Evolutionary conservation across 306 rosid species (phyloP).

Genomic region (Adenanthera pavonina): DNA sequence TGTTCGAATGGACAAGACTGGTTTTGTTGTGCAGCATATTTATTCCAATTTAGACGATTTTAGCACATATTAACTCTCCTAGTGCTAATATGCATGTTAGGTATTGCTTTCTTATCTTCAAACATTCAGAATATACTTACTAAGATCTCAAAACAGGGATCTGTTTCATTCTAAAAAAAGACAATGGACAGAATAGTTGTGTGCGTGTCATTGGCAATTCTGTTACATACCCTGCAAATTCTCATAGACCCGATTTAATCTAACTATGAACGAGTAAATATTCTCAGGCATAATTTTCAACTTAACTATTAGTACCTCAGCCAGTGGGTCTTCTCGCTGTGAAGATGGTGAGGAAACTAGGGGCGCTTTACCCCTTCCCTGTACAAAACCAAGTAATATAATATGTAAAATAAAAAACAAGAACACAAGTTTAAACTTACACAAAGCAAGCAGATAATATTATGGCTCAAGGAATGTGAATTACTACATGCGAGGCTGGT

Average conservation of each 20-base stretch:
- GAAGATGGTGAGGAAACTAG: not conserved
- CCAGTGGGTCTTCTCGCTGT: not conserved
- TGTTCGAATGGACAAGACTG: not conserved
- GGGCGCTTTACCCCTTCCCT: not conserved
- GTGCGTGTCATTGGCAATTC: too few relatives aligned
- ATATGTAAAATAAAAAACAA: not conserved
- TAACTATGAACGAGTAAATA: too few relatives aligned
- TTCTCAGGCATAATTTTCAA: not conserved
- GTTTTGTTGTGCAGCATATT: not conserved
- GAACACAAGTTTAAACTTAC: constrained; percentile 2
- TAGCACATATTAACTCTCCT: constrained; percentile 31
- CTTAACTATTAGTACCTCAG: constrained; percentile 34
- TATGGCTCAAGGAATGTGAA: not conserved
- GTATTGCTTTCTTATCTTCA: not conserved
- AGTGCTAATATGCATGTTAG: not conserved
- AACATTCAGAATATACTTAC: constrained; percentile 20
- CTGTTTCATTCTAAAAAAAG: constrained; percentile 25
- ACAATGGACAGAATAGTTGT: not conserved
- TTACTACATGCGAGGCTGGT: constrained; percentile 25
- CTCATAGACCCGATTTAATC: too few relatives aligned
- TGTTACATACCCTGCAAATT: too few relatives aligned
- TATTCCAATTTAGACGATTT: not conserved
- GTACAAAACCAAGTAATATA: not conserved
- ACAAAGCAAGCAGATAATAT: constrained; percentile 12
- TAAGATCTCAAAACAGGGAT: constrained; percentile 34